Base-by-base conservation (phyloP, 2,329 filamentous ascomycete species). In the Laburnicola sp. region DNA sequence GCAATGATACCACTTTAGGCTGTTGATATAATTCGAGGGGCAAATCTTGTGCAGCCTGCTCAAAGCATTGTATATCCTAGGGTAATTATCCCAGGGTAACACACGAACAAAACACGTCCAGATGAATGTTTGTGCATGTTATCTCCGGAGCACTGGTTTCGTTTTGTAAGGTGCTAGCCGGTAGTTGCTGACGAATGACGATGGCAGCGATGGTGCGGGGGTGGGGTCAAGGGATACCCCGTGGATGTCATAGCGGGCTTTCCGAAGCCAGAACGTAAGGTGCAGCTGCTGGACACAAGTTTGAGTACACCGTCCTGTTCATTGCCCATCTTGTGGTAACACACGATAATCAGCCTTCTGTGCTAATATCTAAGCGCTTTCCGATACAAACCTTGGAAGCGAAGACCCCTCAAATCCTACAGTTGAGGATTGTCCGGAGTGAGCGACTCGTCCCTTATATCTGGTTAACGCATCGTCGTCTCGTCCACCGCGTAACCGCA, bases 191-290 rank as follows among this genome's bases (percentile, higher is more conserved):
- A 27, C 49, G 39, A 52, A 55, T 50, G 22, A 42, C 16, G 25
- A 26, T 16, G 27, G 7, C 11, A 39, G 45, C 36, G 51, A 42
- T 39, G 47, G 45, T 60, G 47, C 48, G 31, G 30, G 25, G 34
- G 63, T 63, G 62, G 64, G 64, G 64, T 58, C 52, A 26, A 34
- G 39, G 22, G 21, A 41, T 44, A 43, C 44, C 47, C 34, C 43
- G 47, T 44, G 22, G 21, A 41, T 44, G 47, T 47, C 47, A 34
- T 47, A 50, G 38, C 26, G 32, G 38, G 22, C 39, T 43, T 38
- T 25, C 25, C 42, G 22, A 37, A 42, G 30, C 38, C 34, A 6
- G n/a, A 45, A 26, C 43, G 38, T 31, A 38, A 16, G 16, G 16
- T 16, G 16, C 16, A 16, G 16, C 16, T 16, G 16, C 16, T 16